Percentiles rank a stretch among this genome's conserved stretches.
Evolutionary conservation across 345 rosid species (phyloP).

Genomic region (Reutealis trisperma): DNA sequence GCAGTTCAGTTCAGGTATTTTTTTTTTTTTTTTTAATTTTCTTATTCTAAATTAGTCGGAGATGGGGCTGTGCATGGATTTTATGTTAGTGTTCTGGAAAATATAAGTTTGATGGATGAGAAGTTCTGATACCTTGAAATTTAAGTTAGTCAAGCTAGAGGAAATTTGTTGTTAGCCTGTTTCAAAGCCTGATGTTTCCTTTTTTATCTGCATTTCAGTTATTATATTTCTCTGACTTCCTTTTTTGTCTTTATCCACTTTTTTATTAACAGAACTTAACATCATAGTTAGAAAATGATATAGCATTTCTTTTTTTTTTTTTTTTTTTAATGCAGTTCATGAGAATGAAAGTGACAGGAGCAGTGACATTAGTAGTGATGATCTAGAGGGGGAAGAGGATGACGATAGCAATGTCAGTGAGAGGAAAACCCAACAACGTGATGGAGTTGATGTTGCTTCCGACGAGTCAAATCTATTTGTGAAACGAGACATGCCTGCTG

Average conservation of each 20-base stretch:
- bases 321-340: constrained; percentile 42
- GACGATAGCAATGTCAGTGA: constrained; percentile 24
- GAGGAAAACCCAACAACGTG: constrained; percentile 22
- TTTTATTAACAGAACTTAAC: neutral
- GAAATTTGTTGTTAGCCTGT: neutral
- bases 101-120: neutral
- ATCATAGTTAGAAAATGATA: constrained; percentile 7
- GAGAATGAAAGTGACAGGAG: constrained; percentile 42
- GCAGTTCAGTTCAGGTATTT: neutral
- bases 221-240: neutral
- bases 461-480: constrained; percentile 37
- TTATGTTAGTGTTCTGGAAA: neutral
- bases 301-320: constrained; percentile 10
- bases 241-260: constrained; percentile 2
- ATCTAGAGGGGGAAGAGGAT: constrained; percentile 55
- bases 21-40: neutral
- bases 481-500: constrained; percentile 35
- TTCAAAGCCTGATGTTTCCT: neutral
- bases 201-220: neutral
- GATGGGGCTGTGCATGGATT: neutral
- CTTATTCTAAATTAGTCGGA: neutral
- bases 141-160: neutral
- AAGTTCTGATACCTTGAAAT: neutral
- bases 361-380: constrained; percentile 62
- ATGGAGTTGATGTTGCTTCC: constrained; percentile 29